These are phyloP conservation scores for Amanita thiersii DNA, from an alignment of 768 basidiomycete genomes.

Conservation along the genomic window DNA sequence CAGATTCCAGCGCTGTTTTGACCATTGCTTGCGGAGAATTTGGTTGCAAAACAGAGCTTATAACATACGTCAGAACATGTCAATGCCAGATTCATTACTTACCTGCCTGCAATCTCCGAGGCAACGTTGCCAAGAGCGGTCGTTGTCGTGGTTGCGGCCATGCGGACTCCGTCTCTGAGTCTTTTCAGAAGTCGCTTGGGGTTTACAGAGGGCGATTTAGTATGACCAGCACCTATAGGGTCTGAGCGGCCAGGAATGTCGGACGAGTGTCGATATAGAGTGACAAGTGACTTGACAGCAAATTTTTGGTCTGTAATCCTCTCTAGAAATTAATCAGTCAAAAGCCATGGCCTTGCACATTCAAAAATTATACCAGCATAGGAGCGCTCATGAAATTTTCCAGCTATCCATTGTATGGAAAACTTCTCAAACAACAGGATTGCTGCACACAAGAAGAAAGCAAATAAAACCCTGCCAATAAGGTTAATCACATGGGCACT, in stretches of 20 bases:
- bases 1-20: conserved; percentile 66
- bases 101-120: conserved; percentile 47
- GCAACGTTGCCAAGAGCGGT: conserved; percentile 57
- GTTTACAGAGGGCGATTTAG: conserved; percentile 34
- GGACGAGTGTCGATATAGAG: conserved; percentile 71
- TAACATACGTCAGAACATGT: conserved; percentile 1
- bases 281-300: conserved; percentile 61
- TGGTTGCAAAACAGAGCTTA: conserved; percentile 74
- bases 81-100: conserved; percentile 4
- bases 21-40: conserved; percentile 81
- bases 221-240: conserved; percentile 35
- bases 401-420: conserved; percentile 78
- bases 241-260: conserved; percentile 66
- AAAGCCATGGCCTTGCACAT: background rate
- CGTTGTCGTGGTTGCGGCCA: conserved; percentile 75
- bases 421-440: conserved; percentile 80
- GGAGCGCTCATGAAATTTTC: conserved; percentile 73
- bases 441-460: conserved; percentile 56
- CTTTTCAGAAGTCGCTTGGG: conserved; percentile 61
- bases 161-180: conserved; percentile 60
- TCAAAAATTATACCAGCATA: conserved; percentile 42
- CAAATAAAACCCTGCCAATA: conserved; percentile 65
- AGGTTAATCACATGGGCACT: conserved; percentile 38
- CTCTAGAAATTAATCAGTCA: conserved; percentile 31
- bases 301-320: conserved; percentile 80